Evolutionary conservation across 2,329 filamentous ascomycete species (phyloP).

Genomic region (Pyrenophora seminiperda): DNA sequence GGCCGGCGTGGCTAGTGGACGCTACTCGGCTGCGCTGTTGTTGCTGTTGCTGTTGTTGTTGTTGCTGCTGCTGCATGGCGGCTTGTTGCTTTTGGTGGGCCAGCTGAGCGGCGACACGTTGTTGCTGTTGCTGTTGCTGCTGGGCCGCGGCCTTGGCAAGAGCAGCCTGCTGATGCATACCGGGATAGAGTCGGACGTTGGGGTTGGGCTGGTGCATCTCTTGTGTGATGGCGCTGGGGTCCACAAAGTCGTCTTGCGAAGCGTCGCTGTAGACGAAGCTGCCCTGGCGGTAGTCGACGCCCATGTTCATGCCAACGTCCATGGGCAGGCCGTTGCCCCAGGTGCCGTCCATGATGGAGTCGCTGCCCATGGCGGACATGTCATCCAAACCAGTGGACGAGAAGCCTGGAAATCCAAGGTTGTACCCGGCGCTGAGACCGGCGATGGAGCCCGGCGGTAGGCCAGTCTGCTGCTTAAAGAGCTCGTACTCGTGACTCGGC

Average conservation of each 20-base stretch:
- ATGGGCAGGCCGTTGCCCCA: slow-evolving; percentile 59
- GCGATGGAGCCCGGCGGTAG: slow-evolving; percentile 84
- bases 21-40: slow-evolving; percentile 39
- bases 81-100: slow-evolving; percentile 50
- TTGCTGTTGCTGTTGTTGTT: slow-evolving; percentile 48
- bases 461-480: slow-evolving; percentile 94
- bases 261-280: slow-evolving; percentile 65
- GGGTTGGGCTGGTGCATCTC: slow-evolving; percentile 56
- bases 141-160: slow-evolving; percentile 44
- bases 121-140: slow-evolving; percentile 46
- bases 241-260: slow-evolving; percentile 63
- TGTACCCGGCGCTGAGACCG: slow-evolving; percentile 68
- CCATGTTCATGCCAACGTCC: slow-evolving; percentile 70
- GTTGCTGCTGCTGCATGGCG: slow-evolving; percentile 27
- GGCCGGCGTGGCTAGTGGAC: slow-evolving; percentile 30
- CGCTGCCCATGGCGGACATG: slow-evolving; percentile 60
- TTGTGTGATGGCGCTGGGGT: slow-evolving; percentile 74
- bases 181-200: slow-evolving; percentile 81
- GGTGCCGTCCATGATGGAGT: slow-evolving; percentile 59
- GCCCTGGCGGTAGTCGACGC: slow-evolving; percentile 61
- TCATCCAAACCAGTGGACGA: slow-evolving; percentile 72
- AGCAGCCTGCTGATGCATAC: slow-evolving; percentile 89
- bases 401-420: slow-evolving; percentile 51
- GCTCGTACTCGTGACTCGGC: slow-evolving; percentile 92
- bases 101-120: slow-evolving; percentile 47